Base-by-base conservation (phyloP, 352 stramenopile species). In the Thalassiosira mediterranea region DNA sequence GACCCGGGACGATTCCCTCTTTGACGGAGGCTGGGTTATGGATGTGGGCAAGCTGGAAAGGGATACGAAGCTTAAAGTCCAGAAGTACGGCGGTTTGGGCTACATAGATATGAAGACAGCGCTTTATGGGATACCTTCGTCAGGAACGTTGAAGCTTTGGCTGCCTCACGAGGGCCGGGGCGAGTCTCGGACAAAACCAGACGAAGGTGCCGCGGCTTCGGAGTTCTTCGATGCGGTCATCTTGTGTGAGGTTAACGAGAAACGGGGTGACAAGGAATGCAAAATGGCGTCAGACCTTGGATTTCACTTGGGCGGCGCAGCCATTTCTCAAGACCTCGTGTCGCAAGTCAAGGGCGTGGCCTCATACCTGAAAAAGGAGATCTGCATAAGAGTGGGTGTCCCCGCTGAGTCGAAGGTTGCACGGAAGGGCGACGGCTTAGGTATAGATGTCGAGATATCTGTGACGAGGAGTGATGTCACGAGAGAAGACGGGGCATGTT, bases 41-140 rank as follows among this genome's bases (percentile, higher is more conserved):
- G 87, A 93, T 77, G 73, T 93, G 0, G 83, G 76, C 17, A 86
- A 86, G 48, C 44, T 88, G 4, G 87, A 93, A 75, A 60, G 83
- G 7, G 77, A 89, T 11, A 90, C 87, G 0, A 93, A 93, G 71
- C 42, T 79, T 42, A 90, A 90, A 64, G 77, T 93, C 11, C 68
- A 87, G 72, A 70, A 71, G 46, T 87, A 79, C 79, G 84, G 83
- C 61, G 87, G 84, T 28, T 80, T 93, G 49, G 84, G 87, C 29
- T 93, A 90, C 42, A 82, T 91, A 34, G 87, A 93, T 64, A 90
- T 90, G 83, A 93, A 93, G 74, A 88, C 79, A 54, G 87, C 87
- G 17, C 60, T 91, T 25, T 91, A 93, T 72, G 87, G 87, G 53
- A 85, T 90, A 52, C 78, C 81, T 4, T 79, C 81, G 13, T 89